A percentile compares a stretch with the other conserved stretches of the same genome.
phyloP scores from a whole-genome alignment of 1,284 basidiomycete species.

The Sanghuangporus weigelae region DNA sequence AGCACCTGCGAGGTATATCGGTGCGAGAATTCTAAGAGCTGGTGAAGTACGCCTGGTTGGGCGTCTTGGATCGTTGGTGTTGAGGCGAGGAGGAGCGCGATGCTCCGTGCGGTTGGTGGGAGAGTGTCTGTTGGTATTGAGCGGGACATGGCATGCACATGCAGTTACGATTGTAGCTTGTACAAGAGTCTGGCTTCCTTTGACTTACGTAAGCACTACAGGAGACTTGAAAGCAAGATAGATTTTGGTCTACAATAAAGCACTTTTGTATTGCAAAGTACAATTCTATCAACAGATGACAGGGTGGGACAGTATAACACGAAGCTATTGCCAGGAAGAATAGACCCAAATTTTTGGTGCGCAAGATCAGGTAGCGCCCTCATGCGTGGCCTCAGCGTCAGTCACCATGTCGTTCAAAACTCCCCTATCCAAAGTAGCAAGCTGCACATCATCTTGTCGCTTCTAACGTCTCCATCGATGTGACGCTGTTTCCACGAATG shows the following conservation, averaged over 20 bases:
- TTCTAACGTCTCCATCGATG: conserved; percentile 84
- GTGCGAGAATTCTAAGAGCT: conserved; percentile 94
- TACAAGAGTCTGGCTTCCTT: background rate
- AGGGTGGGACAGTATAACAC: too few species aligned
- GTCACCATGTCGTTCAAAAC: background rate
- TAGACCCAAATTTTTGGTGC: too few species aligned
- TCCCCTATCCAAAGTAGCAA: background rate
- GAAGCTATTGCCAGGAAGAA: too few species aligned
- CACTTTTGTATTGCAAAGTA: background rate
- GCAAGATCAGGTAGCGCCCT: background rate
- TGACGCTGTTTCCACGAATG: conserved; percentile 91
- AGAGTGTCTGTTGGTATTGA: conserved; percentile 53
- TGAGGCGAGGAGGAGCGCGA: conserved; percentile 88
- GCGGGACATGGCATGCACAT: conserved; percentile 50
- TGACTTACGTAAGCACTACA: background rate
- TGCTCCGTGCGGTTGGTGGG: conserved; percentile 87
- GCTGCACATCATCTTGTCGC: conserved; percentile 34
- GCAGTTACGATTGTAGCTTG: background rate
- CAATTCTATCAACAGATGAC: background rate
- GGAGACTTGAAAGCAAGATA: background rate
- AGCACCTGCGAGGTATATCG: conserved; percentile 92
- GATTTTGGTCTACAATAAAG: background rate
- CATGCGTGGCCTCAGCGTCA: background rate
- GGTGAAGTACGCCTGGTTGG: conserved; percentile 90
- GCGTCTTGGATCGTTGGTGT: conserved; percentile 92